Evolutionary conservation across 352 stramenopile genomes (phyloP).

Genomic region (Phytophthora pistaciae): DNA sequence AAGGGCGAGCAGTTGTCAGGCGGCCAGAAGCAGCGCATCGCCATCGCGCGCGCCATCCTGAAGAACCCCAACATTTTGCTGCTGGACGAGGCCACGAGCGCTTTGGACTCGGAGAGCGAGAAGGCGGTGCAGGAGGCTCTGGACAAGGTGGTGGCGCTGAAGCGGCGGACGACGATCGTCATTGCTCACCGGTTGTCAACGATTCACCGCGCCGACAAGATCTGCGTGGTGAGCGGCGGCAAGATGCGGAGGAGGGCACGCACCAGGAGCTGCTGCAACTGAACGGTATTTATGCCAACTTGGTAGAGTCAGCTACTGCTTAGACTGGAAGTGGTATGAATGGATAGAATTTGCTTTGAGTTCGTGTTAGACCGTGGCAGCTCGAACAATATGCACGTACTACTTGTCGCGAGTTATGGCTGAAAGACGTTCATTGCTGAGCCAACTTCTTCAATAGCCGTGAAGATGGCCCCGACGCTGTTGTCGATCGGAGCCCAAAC

Average conservation of each 20-base stretch:
- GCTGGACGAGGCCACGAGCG: conserved; percentile 92
- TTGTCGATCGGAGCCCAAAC: no score
- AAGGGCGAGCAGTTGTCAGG: conserved; percentile 72
- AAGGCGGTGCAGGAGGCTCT: conserved; percentile 75
- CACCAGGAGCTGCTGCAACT: no score
- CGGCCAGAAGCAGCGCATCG: conserved; percentile 80
- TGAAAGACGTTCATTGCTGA: no score
- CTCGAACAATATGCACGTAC: no score
- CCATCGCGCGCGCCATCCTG: no score
- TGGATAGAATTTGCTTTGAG: background rate
- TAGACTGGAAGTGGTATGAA: background rate
- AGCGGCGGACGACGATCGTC: conserved; percentile 90
- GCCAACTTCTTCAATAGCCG: no score
- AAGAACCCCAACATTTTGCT: conserved; percentile 61
- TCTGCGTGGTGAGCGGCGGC: conserved; percentile 18
- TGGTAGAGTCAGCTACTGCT: background rate
- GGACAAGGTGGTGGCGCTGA: conserved; percentile 26
- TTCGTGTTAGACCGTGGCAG: no score
- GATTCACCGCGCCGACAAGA: conserved; percentile 61
- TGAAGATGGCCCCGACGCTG: no score
- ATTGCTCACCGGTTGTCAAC: conserved; percentile 96
- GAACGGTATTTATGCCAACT: no score
- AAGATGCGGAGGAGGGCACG: conserved; percentile 35
- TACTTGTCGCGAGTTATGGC: no score
- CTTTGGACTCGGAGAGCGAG: conserved; percentile 85